phyloP scores from a whole-genome alignment of 2,329 filamentous ascomycete species.

The Arthroderma uncinatum region DNA sequence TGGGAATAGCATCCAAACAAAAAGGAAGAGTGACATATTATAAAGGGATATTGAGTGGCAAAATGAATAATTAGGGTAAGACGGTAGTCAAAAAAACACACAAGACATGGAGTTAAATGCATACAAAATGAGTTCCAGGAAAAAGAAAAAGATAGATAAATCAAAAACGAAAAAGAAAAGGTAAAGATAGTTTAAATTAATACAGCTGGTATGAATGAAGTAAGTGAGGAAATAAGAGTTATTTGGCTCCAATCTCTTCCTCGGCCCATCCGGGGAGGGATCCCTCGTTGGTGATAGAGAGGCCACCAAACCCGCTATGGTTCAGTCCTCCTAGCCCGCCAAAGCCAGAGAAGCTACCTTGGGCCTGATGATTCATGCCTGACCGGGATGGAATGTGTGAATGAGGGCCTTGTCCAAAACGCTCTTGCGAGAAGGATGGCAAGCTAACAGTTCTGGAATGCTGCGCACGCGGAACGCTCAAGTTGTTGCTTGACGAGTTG shows the following conservation, averaged over 20 bases:
- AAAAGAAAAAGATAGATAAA: neutral
- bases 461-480: conserved; percentile 45
- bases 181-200: conserved; percentile 11
- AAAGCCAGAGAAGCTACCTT: conserved; percentile 47
- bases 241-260: conserved; percentile 50
- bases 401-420: conserved; percentile 37
- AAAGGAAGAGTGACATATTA: neutral
- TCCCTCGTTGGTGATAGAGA: conserved; percentile 48
- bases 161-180: conserved; percentile 4
- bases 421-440: conserved; percentile 56
- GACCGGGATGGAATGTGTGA: conserved; percentile 27
- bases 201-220: conserved; percentile 7
- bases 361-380: conserved; percentile 33
- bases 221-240: conserved; percentile 18
- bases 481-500: conserved; percentile 48
- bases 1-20: neutral
- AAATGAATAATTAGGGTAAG: neutral
- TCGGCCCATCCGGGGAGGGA: conserved; percentile 53
- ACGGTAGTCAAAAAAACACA: neutral
- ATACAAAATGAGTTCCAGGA: conserved; percentile 4
- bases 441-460: conserved; percentile 80
- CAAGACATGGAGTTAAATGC: conserved; percentile 3
- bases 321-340: conserved; percentile 49
- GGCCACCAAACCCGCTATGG: conserved; percentile 44
- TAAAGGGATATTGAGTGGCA: neutral